phyloP scores from a whole-genome alignment of 306 rosid species.

The Cicer pinnatifidum region DNA sequence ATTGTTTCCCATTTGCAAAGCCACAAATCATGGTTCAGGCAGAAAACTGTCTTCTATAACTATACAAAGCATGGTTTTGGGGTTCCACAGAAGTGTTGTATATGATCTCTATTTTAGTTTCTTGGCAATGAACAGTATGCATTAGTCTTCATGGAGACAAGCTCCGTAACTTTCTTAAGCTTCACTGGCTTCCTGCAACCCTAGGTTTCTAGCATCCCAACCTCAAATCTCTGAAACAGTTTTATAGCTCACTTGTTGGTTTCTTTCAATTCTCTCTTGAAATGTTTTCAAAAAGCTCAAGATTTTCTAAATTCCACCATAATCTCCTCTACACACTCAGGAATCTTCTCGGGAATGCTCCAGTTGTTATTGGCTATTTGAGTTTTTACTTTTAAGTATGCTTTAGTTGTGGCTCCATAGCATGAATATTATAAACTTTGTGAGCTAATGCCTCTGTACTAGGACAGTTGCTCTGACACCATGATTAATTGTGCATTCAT shows the following conservation, averaged over 20 bases:
- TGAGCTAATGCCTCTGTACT: not conserved
- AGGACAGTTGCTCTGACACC: not conserved
- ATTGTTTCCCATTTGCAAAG: not conserved
- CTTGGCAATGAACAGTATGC: not conserved
- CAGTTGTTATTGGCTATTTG: not conserved
- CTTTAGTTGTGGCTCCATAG: not conserved
- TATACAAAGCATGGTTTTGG: not conserved
- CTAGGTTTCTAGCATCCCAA: not conserved
- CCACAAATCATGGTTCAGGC: not conserved
- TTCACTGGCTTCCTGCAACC: not conserved
- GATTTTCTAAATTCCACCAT: not conserved
- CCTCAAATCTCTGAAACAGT: not conserved
- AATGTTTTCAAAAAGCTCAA: not conserved
- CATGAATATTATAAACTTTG: not conserved
- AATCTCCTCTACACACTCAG: not conserved
- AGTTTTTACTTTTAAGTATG: not conserved
- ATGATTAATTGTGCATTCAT: not conserved
- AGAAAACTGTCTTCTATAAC: not conserved
- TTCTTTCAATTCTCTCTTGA: slow-evolving; percentile 2
- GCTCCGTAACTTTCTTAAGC: not conserved
- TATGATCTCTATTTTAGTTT: not conserved
- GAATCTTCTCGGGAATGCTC: not conserved
- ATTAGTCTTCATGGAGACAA: not conserved
- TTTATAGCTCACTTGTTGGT: not conserved
- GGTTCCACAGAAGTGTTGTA: not conserved